Evolutionary conservation across 2,329 filamentous ascomycete species (phyloP).

Genomic region (Lecanicillium sp.): DNA sequence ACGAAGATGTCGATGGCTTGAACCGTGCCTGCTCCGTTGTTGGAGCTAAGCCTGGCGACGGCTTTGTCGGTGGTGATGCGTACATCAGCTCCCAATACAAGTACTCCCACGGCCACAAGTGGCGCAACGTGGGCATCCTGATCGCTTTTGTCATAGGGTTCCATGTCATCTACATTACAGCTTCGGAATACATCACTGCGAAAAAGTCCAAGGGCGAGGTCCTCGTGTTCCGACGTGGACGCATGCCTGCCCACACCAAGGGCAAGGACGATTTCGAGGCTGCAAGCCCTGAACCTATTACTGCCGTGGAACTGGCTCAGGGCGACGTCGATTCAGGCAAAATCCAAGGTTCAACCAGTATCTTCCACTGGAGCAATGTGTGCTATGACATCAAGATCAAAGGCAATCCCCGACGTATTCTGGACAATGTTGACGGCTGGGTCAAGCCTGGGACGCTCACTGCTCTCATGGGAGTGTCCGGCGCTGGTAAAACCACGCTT

Average conservation of each 20-base stretch:
- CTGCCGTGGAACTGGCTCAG: conserved; percentile 34
- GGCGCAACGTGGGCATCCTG: conserved; percentile 58
- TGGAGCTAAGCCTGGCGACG: conserved; percentile 36
- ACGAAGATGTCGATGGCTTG: conserved; percentile 14
- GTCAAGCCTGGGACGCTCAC: conserved; percentile 88
- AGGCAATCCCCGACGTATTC: conserved; percentile 62
- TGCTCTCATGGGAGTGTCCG: conserved; percentile 84
- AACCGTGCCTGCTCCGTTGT: conserved; percentile 37
- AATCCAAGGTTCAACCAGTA: conserved; percentile 54
- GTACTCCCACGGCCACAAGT: conserved; percentile 41
- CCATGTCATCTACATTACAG: conserved; percentile 38
- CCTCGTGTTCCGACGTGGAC: conserved; percentile 56
- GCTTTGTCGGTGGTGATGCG: conserved; percentile 35
- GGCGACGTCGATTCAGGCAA: conserved; percentile 33
- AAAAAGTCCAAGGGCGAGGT: conserved; percentile 55
- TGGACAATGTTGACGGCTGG: conserved; percentile 86
- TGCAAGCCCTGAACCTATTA: conserved; percentile 39
- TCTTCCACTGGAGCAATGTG: conserved; percentile 82
- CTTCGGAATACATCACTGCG: conserved; percentile 38
- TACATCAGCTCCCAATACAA: conserved; percentile 38
- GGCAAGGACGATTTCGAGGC: conserved; percentile 54
- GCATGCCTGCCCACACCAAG: conserved; percentile 53
- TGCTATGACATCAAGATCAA: conserved; percentile 77
- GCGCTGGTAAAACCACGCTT: conserved; percentile 90
- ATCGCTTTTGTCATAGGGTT: conserved; percentile 42